A percentile compares a stretch with the other conserved stretches of the same genome.
Conservation (phyloP, 2,329 filamentous ascomycete genomes). For the Phialophora expanda region DNA sequence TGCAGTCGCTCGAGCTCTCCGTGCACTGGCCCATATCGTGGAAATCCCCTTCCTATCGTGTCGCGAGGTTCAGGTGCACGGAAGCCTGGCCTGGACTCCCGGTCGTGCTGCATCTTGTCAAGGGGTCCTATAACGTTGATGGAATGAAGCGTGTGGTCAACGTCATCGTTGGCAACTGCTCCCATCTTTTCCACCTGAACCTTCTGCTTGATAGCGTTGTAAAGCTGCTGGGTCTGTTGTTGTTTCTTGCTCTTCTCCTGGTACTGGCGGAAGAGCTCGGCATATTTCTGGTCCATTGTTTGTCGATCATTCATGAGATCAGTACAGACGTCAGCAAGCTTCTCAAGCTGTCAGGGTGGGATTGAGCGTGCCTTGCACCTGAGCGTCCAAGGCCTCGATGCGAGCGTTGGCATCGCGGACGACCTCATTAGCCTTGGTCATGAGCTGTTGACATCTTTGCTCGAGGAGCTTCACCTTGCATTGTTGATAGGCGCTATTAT, state of each 20-base stretch:
- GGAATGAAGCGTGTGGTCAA: constrained; percentile 53
- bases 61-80: not conserved
- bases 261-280: constrained; percentile 70
- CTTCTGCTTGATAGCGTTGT: constrained; percentile 62
- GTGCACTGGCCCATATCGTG: constrained; percentile 31
- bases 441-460: constrained; percentile 72
- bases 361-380: constrained; percentile 60
- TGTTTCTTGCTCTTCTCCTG: constrained; percentile 74
- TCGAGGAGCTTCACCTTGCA: constrained; percentile 72
- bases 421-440: constrained; percentile 71
- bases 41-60: constrained; percentile 37
- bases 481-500: constrained; percentile 75
- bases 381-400: constrained; percentile 69
- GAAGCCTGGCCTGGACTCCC: constrained; percentile 30
- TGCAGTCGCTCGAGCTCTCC: constrained; percentile 47
- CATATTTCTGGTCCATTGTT: constrained; percentile 70
- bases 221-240: constrained; percentile 68
- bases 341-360: constrained; percentile 40
- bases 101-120: constrained; percentile 34
- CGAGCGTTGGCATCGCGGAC: constrained; percentile 76
- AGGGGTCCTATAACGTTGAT: constrained; percentile 38
- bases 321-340: constrained; percentile 40
- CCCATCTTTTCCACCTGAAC: constrained; percentile 61
- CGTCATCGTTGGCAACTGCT: constrained; percentile 60
- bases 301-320: constrained; percentile 67